A percentile compares a stretch with the other conserved stretches of the same genome.
These are phyloP conservation scores for Cucurbita pepo DNA, from an alignment of 306 rosid species.

Conservation along the genomic window DNA sequence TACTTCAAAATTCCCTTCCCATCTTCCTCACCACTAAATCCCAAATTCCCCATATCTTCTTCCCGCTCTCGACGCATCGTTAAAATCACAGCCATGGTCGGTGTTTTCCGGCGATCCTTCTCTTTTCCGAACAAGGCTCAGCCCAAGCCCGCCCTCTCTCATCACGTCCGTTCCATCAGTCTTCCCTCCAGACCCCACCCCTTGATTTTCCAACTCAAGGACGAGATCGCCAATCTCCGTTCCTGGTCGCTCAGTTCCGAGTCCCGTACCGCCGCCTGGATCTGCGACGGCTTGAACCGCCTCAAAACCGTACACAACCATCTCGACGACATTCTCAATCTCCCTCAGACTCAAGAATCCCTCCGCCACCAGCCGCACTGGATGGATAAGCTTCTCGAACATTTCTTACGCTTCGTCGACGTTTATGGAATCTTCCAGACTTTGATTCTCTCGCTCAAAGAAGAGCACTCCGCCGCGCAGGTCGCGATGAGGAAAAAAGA, in stretches of 20 bases:
- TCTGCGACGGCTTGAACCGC: constrained; percentile 35
- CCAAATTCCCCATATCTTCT: background rate
- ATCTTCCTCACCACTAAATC: background rate
- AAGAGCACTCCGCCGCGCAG: constrained; percentile 52
- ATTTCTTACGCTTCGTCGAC: constrained; percentile 54
- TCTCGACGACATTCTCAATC: constrained; percentile 51
- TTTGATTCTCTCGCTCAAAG: constrained; percentile 26
- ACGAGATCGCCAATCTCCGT: constrained; percentile 29
- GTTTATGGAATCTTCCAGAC: constrained; percentile 64
- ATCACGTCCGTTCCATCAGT: constrained; percentile 72
- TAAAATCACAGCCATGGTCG: constrained; percentile 30
- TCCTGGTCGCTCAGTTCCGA: constrained; percentile 21
- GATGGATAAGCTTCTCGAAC: constrained; percentile 57
- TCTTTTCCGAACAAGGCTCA: constrained; percentile 58
- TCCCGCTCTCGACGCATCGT: background rate
- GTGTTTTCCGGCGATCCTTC: constrained; percentile 68
- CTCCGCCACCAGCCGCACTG: constrained; percentile 37
- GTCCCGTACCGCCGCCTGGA: constrained; percentile 20
- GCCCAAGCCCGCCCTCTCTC: constrained; percentile 32
- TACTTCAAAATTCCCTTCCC: background rate
- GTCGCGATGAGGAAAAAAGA: constrained; percentile 54
- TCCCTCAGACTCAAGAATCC: constrained; percentile 61
- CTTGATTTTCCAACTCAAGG: constrained; percentile 52
- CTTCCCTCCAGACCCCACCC: constrained; percentile 91
- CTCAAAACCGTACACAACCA: constrained; percentile 43